Evolutionary conservation across 2,329 filamentous ascomycete genomes (phyloP).

Genomic region (Aureobasidium subglaciale): DNA sequence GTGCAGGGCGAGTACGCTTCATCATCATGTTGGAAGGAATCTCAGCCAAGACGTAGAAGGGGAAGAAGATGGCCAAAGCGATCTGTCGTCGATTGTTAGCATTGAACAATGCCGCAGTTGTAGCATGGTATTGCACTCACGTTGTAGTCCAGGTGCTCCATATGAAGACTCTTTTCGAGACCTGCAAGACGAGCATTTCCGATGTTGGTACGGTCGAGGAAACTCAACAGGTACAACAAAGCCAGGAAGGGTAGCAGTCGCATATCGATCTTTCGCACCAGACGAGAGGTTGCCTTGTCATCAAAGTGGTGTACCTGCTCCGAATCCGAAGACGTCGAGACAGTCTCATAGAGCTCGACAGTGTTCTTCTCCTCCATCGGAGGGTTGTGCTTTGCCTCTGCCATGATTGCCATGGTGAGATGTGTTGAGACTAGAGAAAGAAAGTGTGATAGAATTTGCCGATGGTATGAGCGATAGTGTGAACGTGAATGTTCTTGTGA

Average conservation of each 20-base stretch:
- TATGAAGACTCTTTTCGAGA: conserved; percentile 51
- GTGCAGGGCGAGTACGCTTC: conserved; percentile 28
- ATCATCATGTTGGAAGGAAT: conserved; percentile 27
- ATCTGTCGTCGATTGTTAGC: conserved; percentile 26
- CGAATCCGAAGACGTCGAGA: conserved; percentile 3
- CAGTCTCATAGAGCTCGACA: conserved; percentile 16
- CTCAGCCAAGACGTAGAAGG: conserved; percentile 19
- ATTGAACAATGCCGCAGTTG: not conserved
- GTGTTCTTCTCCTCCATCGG: not conserved
- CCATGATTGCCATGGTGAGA: conserved; percentile 6
- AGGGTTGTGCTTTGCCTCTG: conserved; percentile 7
- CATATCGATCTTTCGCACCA: conserved; percentile 46
- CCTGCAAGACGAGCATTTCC: conserved; percentile 55
- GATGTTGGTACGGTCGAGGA: conserved; percentile 40
- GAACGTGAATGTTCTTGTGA: not conserved
- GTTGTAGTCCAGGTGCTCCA: conserved; percentile 64
- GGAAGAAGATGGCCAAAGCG: conserved; percentile 74
- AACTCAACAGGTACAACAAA: conserved; percentile 52
- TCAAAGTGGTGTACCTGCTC: conserved; percentile 13
- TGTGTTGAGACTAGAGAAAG: not conserved
- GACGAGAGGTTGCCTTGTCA: conserved; percentile 21
- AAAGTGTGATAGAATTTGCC: not conserved
- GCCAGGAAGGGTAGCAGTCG: conserved; percentile 47
- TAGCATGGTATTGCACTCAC: not conserved
- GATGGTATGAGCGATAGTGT: not conserved